Evolutionary conservation across 1,139 yeast genomes (phyloP), one percentile per base, ranked within the genome.

Genomic region (Scheffersomyces titani): DNA sequence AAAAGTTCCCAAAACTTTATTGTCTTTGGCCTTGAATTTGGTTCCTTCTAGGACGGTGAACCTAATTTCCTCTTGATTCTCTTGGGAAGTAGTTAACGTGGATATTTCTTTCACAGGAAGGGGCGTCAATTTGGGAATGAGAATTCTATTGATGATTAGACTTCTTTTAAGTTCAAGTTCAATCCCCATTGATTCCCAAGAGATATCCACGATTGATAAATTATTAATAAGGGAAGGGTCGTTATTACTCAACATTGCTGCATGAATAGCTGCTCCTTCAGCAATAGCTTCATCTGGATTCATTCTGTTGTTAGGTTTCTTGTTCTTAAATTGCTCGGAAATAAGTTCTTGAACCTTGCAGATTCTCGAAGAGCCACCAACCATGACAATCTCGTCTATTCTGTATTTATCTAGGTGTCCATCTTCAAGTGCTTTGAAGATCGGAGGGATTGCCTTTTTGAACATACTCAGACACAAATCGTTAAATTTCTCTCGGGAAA

Each of bases 341-440:
- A 92, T 84, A 68, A 92, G 83, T 77, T 90, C 90, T 82, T 91
- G 97, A 65, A 92, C 97, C 84, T 92, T 92, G 78, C 98, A 98
- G 81, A 92, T 92, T 87, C 98, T 92, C 59, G 98, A 92, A 52
- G 98, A 92, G 79, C 98, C 98, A 83, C 98, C 98, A 68, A 92
- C 98, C 59, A 92, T 83, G 51, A 92, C 98, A 73, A 92, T 90
- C 72, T 92, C 98, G 73, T 92, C 94, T 65, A 92, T 84, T 65
- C 90, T 96, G 55, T 86, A 78, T 81, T 89, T 89, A 78, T 87
- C 86, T 64, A 91, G 86, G 72, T 91, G 92, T 63, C 97, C 87
- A 75, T 92, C 98, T 74, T 30, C 88, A 71, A 92, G 84, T 59
- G 92, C 98, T 78, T 89, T 91, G 78, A 90, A 94, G 64, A 92